Evolutionary conservation across 1,284 basidiomycete species (phyloP).

Genomic region (Cystobasidium slooffiae): DNA sequence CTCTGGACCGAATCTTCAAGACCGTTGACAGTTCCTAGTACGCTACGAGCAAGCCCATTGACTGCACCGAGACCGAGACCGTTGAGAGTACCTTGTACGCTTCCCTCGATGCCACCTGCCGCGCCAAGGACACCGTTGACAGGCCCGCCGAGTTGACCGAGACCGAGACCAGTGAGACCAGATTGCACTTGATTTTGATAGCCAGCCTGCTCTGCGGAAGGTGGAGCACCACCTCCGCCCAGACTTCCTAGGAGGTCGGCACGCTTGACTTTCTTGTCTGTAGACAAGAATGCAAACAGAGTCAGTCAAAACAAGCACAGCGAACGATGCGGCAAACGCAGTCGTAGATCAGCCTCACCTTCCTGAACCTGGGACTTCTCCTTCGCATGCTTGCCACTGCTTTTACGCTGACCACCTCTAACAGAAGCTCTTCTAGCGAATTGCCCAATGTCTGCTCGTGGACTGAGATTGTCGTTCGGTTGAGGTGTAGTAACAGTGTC

Average conservation of each 20-base stretch:
- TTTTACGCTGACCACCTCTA: slow-evolving; percentile 4
- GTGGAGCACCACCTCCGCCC: neutral
- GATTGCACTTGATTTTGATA: slow-evolving; percentile 11
- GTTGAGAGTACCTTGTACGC: slow-evolving; percentile 4
- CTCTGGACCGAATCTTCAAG: slow-evolving; percentile 7
- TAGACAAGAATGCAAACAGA: neutral
- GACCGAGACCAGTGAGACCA: slow-evolving; percentile 13
- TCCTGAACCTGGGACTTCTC: slow-evolving; percentile 1
- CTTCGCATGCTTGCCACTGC: slow-evolving; percentile 11
- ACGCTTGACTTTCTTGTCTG: neutral
- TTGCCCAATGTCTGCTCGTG: slow-evolving; percentile 4
- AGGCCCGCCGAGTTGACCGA: slow-evolving; percentile 10
- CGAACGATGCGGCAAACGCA: neutral
- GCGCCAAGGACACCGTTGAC: slow-evolving; percentile 7
- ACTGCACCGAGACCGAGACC: slow-evolving; percentile 31
- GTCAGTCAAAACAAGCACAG: neutral
- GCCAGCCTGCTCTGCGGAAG: neutral
- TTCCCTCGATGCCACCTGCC: slow-evolving; percentile 1
- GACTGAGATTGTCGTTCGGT: slow-evolving; percentile 17
- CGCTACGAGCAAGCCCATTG: slow-evolving; percentile 14
- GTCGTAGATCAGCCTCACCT: neutral
- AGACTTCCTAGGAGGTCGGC: neutral
- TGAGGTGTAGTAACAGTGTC: slow-evolving; percentile 14
- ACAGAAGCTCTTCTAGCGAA: slow-evolving; percentile 6
- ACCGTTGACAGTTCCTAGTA: slow-evolving; percentile 13